These are phyloP conservation scores for Candida corydali DNA, from an alignment of 805 yeast species.

Conservation along the genomic window DNA sequence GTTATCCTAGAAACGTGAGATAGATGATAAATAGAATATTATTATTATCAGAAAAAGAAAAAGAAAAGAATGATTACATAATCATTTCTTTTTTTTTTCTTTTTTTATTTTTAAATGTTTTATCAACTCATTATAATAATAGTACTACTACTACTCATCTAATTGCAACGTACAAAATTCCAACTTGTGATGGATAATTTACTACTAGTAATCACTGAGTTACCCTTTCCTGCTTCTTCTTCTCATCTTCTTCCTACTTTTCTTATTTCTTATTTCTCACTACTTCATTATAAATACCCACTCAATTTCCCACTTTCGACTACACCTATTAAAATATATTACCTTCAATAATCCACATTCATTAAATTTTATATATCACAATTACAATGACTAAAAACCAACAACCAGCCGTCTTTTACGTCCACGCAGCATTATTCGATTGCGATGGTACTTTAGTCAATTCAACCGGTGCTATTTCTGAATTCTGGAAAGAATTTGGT, in stretches of 20 bases:
- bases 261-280: background rate
- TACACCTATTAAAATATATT: background rate
- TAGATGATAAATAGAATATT: too few species aligned
- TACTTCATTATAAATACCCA: background rate
- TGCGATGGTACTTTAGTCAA: conserved; percentile 85
- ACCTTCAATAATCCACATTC: background rate
- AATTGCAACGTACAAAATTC: too few species aligned
- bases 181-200: too few species aligned
- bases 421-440: conserved; percentile 62
- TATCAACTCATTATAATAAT: too few species aligned
- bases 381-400: conserved; percentile 28
- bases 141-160: too few species aligned
- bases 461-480: conserved; percentile 78
- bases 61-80: background rate
- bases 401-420: conserved; percentile 41
- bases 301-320: background rate
- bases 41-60: too few species aligned
- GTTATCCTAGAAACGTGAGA: background rate
- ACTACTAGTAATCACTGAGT: too few species aligned
- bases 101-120: background rate
- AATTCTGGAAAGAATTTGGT: conserved; percentile 76
- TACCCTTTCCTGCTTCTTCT: background rate
- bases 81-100: background rate
- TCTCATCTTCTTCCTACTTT: background rate
- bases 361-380: too few species aligned